Conservation (phyloP, 768 basidiomycete genomes). For the Trametes cingulata region DNA sequence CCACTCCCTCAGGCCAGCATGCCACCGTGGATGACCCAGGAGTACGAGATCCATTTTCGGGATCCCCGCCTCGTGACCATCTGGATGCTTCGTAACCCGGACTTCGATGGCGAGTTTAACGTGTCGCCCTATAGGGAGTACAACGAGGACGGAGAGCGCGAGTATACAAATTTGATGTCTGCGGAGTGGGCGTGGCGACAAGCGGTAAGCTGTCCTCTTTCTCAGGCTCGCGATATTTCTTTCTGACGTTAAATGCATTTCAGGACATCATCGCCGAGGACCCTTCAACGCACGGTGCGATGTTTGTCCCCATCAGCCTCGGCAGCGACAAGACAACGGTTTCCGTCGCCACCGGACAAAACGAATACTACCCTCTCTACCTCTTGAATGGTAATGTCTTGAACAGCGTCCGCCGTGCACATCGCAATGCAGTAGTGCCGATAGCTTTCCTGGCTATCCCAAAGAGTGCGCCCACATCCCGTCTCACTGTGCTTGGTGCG, state of each 20-base stretch:
- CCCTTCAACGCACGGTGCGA: background rate
- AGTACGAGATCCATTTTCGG: constrained; percentile 27
- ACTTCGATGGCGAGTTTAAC: constrained; percentile 28
- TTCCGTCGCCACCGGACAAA: constrained; percentile 28
- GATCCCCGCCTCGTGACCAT: constrained; percentile 18
- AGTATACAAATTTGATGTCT: constrained; percentile 23
- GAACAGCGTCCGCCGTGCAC: constrained; percentile 26
- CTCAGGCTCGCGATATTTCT: background rate
- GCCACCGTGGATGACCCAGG: constrained; percentile 30
- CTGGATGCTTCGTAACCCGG: constrained; percentile 22
- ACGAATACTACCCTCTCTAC: constrained; percentile 33
- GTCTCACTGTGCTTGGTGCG: background rate
- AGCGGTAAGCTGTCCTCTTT: background rate
- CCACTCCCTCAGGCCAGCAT: background rate
- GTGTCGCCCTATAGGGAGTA: constrained; percentile 22
- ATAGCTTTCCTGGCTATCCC: constrained; percentile 34
- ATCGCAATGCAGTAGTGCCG: constrained; percentile 20
- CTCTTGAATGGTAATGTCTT: constrained; percentile 24
- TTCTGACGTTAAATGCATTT: too few relatives aligned
- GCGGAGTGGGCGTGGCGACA: constrained; percentile 13
- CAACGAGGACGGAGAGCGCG: constrained; percentile 7
- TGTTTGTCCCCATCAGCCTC: background rate
- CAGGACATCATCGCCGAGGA: background rate
- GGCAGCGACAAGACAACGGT: constrained; percentile 24
- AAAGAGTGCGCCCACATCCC: constrained; percentile 22